A percentile compares a stretch with the other conserved stretches of the same genome.
phyloP scores from a whole-genome alignment of 306 rosid species.

The Psophocarpus tetragonolobus region DNA sequence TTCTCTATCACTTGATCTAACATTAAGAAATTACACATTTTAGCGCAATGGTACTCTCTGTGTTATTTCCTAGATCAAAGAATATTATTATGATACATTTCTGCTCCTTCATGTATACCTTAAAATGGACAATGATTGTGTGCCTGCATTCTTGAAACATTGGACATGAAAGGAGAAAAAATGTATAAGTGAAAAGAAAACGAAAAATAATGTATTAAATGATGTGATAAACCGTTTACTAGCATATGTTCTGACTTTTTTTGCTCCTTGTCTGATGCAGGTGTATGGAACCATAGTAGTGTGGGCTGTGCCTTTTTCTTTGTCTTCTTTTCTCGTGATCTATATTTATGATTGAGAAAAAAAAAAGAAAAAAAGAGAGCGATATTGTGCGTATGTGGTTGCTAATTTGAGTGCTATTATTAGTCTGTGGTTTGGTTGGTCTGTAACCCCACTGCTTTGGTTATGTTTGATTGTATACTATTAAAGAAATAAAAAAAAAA shows the following conservation, averaged over 20 bases:
- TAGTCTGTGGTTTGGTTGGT: not conserved
- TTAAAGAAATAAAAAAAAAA: not conserved
- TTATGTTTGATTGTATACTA: conserved; percentile 22
- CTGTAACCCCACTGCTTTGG: conserved; percentile 20
- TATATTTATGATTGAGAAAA: conserved; percentile 6
- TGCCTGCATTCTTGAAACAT: no score
- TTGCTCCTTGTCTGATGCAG: conserved; percentile 9
- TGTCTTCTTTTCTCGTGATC: not conserved
- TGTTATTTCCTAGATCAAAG: no score
- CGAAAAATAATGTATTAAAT: no score
- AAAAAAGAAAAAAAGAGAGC: not conserved
- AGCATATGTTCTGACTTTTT: not conserved
- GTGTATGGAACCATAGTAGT: conserved; percentile 22
- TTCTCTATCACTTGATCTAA: not conserved
- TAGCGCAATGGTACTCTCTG: not conserved
- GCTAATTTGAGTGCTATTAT: not conserved
- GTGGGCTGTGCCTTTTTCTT: conserved; percentile 6
- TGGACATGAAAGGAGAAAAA: no score
- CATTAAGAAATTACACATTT: not conserved
- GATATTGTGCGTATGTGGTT: not conserved
- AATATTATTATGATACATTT: no score
- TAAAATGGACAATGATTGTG: no score
- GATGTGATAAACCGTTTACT: not conserved
- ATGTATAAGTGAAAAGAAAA: no score
- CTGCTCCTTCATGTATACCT: no score